These are phyloP conservation scores for Colletotrichum sp. DNA, from an alignment of 2,329 filamentous ascomycete genomes.

Conservation along the genomic window DNA sequence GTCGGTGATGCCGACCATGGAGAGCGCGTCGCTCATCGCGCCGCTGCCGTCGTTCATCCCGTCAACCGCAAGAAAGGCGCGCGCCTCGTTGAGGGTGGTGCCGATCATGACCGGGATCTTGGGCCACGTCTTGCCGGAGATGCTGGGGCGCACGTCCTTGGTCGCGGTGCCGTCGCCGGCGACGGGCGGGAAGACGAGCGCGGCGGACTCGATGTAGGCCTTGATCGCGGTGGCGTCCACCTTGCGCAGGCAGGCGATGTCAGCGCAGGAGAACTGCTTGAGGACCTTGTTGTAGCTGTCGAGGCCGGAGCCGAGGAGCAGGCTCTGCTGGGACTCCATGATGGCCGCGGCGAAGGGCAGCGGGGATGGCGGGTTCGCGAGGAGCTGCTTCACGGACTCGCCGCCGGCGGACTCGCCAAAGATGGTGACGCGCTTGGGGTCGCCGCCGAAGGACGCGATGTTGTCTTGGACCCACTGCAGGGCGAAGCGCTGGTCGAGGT, in stretches of 20 bases:
- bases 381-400: slow-evolving; percentile 37
- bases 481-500: slow-evolving; percentile 62
- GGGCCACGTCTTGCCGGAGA: slow-evolving; percentile 5
- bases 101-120: slow-evolving; percentile 14
- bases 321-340: slow-evolving; percentile 14
- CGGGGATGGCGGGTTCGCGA: slow-evolving; percentile 29
- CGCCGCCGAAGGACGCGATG: slow-evolving; percentile 67
- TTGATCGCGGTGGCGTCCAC: slow-evolving; percentile 5
- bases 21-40: not conserved
- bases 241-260: not conserved
- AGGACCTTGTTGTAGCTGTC: slow-evolving; percentile 12
- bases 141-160: slow-evolving; percentile 2
- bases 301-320: slow-evolving; percentile 2
- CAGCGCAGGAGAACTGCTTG: not conserved
- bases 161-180: slow-evolving; percentile 5
- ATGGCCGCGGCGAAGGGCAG: slow-evolving; percentile 24
- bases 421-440: slow-evolving; percentile 64
- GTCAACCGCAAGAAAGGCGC: not conserved
- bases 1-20: not conserved
- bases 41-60: not conserved
- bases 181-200: slow-evolving; percentile 15
- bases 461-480: slow-evolving; percentile 67
- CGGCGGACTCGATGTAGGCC: not conserved
- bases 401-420: slow-evolving; percentile 62
- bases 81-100: slow-evolving; percentile 6